Evolutionary conservation across 306 rosid genomes (phyloP).

Genomic region (Adenanthera pavonina): DNA sequence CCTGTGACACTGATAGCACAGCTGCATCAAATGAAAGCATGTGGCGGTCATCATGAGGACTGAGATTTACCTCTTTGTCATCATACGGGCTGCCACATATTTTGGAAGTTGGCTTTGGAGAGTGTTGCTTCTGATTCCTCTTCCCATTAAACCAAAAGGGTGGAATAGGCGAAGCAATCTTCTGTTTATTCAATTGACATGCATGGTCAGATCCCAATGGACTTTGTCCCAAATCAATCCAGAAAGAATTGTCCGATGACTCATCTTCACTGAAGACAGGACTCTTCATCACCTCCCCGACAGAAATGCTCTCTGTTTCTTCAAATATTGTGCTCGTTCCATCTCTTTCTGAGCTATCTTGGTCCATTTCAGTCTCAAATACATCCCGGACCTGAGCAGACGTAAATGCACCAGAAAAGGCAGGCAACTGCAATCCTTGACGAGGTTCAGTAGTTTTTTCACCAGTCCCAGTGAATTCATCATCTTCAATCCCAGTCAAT

Average conservation of each 20-base stretch:
- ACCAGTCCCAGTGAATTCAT: conserved; percentile 53
- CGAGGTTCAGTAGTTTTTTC: conserved; percentile 67
- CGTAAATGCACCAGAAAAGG: conserved; percentile 92
- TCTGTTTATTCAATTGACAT: conserved; percentile 63
- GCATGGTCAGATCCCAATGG: conserved; percentile 80
- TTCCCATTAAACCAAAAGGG: conserved; percentile 77
- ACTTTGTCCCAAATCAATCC: conserved; percentile 98
- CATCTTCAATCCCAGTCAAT: conserved; percentile 67
- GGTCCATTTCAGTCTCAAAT: conserved; percentile 91
- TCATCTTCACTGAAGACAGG: conserved; percentile 97
- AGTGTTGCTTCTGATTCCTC: conserved; percentile 63
- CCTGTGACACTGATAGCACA: conserved; percentile 80
- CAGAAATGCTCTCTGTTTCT: conserved; percentile 84
- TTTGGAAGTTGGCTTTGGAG: conserved; percentile 78
- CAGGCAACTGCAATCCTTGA: conserved; percentile 78
- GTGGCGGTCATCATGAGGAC: conserved; percentile 58
- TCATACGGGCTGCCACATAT: conserved; percentile 85
- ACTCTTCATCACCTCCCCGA: conserved; percentile 97
- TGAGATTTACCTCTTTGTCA: conserved; percentile 58
- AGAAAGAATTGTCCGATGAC: conserved; percentile 86
- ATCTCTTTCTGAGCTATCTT: conserved; percentile 91
- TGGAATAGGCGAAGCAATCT: conserved; percentile 82
- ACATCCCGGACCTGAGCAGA: conserved; percentile 95
- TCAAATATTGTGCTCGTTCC: conserved; percentile 95
- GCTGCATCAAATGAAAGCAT: conserved; percentile 93